phyloP scores from a whole-genome alignment of 768 basidiomycete genomes.

The Mycena albidolilacea region DNA sequence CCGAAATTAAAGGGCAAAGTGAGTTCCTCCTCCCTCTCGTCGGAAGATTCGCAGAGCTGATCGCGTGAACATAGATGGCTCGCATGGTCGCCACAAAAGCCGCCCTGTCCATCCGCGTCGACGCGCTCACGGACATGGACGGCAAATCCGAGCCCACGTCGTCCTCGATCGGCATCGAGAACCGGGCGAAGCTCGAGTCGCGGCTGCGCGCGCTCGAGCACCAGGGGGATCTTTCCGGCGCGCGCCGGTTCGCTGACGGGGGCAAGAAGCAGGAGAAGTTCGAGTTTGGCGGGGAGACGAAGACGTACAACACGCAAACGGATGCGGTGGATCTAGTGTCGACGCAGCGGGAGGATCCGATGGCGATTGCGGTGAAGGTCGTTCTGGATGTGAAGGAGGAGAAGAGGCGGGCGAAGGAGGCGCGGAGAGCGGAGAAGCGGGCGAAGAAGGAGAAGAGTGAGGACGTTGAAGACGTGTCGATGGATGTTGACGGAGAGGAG shows the following conservation, averaged over 20 bases:
- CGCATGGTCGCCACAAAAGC: conserved; percentile 99
- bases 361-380: conserved; percentile 80
- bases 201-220: conserved; percentile 92
- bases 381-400: conserved; percentile 90
- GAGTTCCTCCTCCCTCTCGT: conserved; percentile 33
- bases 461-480: conserved; percentile 50
- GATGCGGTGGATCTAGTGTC: conserved; percentile 89
- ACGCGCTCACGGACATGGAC: conserved; percentile 94
- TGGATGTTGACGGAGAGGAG: conserved; percentile 58
- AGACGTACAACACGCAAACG: conserved; percentile 89
- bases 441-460: conserved; percentile 61
- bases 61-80: conserved; percentile 80
- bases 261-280: conserved; percentile 84
- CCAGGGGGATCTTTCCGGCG: conserved; percentile 80
- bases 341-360: conserved; percentile 86
- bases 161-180: conserved; percentile 91
- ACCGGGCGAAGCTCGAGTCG: conserved; percentile 95
- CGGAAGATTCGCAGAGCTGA: conserved; percentile 10
- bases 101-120: conserved; percentile 96
- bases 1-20: conserved; percentile 99
- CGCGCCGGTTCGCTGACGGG: conserved; percentile 74
- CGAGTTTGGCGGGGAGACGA: conserved; percentile 84
- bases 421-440: conserved; percentile 78
- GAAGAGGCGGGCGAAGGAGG: conserved; percentile 86
- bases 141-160: conserved; percentile 88